Conservation (phyloP, 345 rosid species). For the Cardamine occulta region DNA sequence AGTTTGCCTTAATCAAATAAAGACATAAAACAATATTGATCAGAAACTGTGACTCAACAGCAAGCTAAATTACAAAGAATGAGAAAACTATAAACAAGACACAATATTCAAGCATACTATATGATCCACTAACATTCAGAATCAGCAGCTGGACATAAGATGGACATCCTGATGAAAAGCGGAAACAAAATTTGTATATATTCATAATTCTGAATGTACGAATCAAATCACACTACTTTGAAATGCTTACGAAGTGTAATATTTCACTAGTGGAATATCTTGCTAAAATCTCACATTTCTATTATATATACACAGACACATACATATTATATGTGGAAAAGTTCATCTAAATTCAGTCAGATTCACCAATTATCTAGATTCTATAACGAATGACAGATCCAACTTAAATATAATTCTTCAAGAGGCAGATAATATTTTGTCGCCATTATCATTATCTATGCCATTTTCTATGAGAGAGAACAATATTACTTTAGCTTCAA, state of each 20-base stretch:
- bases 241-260: not conserved
- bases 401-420: not conserved
- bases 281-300: not conserved
- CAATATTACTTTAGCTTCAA: not conserved
- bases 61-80: not conserved
- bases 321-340: not conserved
- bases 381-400: not conserved
- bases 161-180: not conserved
- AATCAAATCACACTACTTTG: not conserved
- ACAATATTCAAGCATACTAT: not conserved
- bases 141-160: not conserved
- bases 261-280: too few species aligned
- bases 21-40: not conserved
- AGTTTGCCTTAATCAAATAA: slow-evolving; percentile 72
- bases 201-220: not conserved
- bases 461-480: not conserved
- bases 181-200: not conserved
- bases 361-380: slow-evolving; percentile 11
- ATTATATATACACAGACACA: too few species aligned
- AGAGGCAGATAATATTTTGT: not conserved
- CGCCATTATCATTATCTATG: not conserved
- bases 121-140: not conserved
- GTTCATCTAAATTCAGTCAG: not conserved
- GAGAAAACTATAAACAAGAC: not conserved
- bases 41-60: slow-evolving; percentile 24